Evolutionary conservation across 2,329 filamentous ascomycete species (phyloP).

Genomic region (Aciculosporium take): DNA sequence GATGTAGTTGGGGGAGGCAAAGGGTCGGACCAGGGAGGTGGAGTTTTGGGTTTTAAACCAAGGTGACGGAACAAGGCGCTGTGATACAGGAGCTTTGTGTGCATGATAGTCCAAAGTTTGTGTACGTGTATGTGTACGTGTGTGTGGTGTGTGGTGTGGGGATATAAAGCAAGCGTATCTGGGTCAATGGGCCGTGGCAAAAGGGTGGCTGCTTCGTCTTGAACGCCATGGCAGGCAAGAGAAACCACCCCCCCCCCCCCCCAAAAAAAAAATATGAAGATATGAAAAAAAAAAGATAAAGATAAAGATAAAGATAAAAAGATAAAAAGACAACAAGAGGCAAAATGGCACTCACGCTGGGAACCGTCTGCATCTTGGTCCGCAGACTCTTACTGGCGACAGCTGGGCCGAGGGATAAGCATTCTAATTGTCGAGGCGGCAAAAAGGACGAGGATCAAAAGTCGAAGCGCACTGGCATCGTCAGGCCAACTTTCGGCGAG

Average conservation of each 20-base stretch:
- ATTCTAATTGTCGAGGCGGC: conserved; percentile 20
- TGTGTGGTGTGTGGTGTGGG: conserved; percentile 3
- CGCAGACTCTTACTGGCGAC: conserved; percentile 24
- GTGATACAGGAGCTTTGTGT: conserved; percentile 3
- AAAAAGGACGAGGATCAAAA: conserved; percentile 7
- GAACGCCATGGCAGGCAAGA: not conserved
- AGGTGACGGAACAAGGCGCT: conserved; percentile 1
- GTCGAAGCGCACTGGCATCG: conserved; percentile 8
- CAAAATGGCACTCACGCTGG: conserved; percentile 27
- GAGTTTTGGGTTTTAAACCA: conserved; percentile 1
- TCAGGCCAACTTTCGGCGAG: too few relatives aligned
- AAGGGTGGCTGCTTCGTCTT: not conserved
- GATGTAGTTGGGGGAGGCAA: conserved; percentile 1
- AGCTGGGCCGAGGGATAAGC: conserved; percentile 21
- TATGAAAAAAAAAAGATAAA: not conserved
- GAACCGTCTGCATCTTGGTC: conserved; percentile 39
- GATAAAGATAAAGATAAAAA: not conserved
- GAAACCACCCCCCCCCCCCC: not conserved
- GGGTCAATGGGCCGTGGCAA: not conserved
- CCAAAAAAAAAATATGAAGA: too few relatives aligned
- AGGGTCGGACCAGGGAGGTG: not conserved
- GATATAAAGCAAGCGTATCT: not conserved
- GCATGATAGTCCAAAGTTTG: conserved; percentile 1
- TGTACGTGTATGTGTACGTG: not conserved
- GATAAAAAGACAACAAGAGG: not conserved